Conservation (phyloP, 2,329 filamentous ascomycete genomes). For the Cryoendolithus antarcticus region DNA sequence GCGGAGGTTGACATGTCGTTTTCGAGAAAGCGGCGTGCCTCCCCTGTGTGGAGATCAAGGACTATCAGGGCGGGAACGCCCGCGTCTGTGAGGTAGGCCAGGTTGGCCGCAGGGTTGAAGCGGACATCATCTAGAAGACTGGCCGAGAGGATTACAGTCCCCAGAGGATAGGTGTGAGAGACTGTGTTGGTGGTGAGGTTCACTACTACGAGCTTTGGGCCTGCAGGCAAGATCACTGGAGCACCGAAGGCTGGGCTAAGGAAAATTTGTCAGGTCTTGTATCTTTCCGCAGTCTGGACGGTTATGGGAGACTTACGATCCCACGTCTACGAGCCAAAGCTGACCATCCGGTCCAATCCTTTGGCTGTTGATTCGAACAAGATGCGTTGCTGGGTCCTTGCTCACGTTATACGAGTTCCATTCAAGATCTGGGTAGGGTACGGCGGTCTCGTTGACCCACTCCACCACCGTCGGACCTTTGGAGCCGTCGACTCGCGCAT, state of each 20-base stretch:
- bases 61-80: conserved; percentile 17
- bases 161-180: conserved; percentile 22
- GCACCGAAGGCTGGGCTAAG: conserved; percentile 14
- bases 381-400: conserved; percentile 15
- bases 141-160: conserved; percentile 18
- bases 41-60: conserved; percentile 14
- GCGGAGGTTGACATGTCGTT: conserved; percentile 15
- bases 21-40: conserved; percentile 17
- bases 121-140: conserved; percentile 26
- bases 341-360: conserved; percentile 24
- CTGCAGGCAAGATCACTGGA: conserved; percentile 18
- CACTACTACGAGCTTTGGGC: conserved; percentile 24
- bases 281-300: too few relatives aligned
- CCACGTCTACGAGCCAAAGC: conserved; percentile 23
- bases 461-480: conserved; percentile 21
- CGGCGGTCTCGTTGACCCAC: conserved; percentile 13
- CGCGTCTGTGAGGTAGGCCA: conserved; percentile 21
- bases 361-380: conserved; percentile 18
- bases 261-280: too few relatives aligned
- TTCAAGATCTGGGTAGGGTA: conserved; percentile 18
- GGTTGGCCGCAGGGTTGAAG: conserved; percentile 18
- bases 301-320: conserved; percentile 3
- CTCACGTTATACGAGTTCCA: conserved; percentile 21
- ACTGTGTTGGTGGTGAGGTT: conserved; percentile 24
- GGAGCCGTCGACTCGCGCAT: conserved; percentile 20